These are phyloP conservation scores for Annulohypoxylon maeteangense DNA, from an alignment of 495 filamentous ascomycete genomes.

Conservation along the genomic window DNA sequence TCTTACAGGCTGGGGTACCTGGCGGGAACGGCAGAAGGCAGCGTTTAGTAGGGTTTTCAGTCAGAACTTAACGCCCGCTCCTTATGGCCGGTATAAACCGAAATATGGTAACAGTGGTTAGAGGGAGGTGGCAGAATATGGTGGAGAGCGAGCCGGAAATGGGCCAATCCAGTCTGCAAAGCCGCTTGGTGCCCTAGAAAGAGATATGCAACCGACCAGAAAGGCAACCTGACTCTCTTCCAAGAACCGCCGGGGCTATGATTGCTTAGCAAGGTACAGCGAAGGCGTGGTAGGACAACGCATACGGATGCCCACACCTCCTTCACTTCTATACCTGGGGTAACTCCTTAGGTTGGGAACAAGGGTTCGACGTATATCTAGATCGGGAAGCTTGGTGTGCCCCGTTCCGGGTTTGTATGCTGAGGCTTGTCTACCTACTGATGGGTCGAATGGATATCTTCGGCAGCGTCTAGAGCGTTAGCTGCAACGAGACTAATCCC, in stretches of 20 bases:
- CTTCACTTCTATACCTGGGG: constrained; percentile 28
- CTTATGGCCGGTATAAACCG: constrained; percentile 37
- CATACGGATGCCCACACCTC: constrained; percentile 38
- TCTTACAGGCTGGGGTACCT: constrained; percentile 21
- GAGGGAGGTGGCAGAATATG: constrained; percentile 29
- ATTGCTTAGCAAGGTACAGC: constrained; percentile 25
- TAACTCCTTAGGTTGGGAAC: constrained; percentile 26
- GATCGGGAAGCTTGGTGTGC: constrained; percentile 31
- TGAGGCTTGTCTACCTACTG: constrained; percentile 12
- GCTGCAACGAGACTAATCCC: constrained; percentile 25
- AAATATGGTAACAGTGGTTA: constrained; percentile 39
- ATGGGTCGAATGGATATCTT: constrained; percentile 28
- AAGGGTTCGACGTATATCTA: constrained; percentile 27
- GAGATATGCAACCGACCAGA: constrained; percentile 41
- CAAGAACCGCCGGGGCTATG: constrained; percentile 31
- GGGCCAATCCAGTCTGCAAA: constrained; percentile 45
- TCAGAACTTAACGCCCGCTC: constrained; percentile 13
- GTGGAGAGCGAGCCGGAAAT: constrained; percentile 42
- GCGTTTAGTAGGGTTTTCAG: constrained; percentile 18
- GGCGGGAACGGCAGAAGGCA: constrained; percentile 13
- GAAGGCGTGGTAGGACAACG: constrained; percentile 31
- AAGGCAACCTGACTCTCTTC: constrained; percentile 37
- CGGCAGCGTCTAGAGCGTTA: constrained; percentile 29
- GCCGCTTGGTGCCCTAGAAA: constrained; percentile 27
- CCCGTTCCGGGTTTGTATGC: constrained; percentile 13